Evolutionary conservation across 305 asterid species (phyloP), one percentile per base, ranked within the genome.

Genomic region (Fraxinus velutina): DNA sequence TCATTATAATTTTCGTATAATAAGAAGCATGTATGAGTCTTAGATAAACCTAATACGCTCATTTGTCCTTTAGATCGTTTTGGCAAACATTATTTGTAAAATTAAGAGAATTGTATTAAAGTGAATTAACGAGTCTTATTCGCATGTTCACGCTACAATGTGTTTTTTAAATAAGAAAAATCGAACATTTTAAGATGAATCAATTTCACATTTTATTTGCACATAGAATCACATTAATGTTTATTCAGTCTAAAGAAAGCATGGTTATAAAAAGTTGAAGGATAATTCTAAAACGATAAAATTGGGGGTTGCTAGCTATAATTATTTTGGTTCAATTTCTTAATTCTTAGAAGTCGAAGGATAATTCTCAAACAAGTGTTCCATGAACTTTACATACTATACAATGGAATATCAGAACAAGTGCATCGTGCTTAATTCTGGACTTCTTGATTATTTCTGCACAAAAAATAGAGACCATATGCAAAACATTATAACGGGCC

Each of bases 381-480:
- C 21, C 68, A 73, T 17, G 79, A 76, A 83, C 79, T 83, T 80
- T 78, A 83, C 83, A 77, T 66, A 22, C 87, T 77, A 78, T 77
- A 80, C 83, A 78, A 62, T 33, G 78, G 44, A 77, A 57, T 81
- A 81, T 24, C 68, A 71, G 79, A 22, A 70, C 77, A 83, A 81
- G 22, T 80, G 75, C 79, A 87, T 27, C 83, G 81, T 77, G 62
- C 84, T 76, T 78, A 33, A 73, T 68, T 70, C 73, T 37, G 62
- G 17, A 60, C 10, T 79, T 57, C 22, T 50, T 73, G 10, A 72
- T 85, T 80, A 73, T 80, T 82, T 83, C 83, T 80, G 79, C 81
- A 76, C 86, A 87, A 30, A 70, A 27, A 30, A 70, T 15, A 30
- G 2, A 70, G n/a, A 30, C 33, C 8, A 7, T 30, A 13, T 15